Evolutionary conservation across 768 basidiomycete species (phyloP).

Genomic region (Galerina marginata): DNA sequence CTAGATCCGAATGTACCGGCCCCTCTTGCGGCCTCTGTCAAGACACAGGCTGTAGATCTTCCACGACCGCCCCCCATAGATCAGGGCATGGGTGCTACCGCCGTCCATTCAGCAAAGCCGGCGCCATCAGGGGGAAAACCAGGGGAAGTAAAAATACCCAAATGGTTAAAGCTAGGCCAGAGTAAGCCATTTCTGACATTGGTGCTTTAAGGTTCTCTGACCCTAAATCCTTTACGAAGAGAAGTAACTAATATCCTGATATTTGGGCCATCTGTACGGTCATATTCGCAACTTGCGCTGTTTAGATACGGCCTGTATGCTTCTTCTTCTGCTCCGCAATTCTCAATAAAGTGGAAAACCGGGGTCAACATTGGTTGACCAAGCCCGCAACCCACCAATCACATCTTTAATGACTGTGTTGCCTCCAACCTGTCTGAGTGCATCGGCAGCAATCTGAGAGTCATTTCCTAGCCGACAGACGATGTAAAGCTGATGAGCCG

Average conservation of each 20-base stretch:
- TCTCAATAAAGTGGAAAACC: slow-evolving; percentile 80
- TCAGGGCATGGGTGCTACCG: slow-evolving; percentile 1
- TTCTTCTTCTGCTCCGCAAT: too few species aligned
- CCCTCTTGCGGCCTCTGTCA: slow-evolving; percentile 63
- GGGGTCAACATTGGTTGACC: slow-evolving; percentile 76
- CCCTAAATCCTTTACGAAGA: slow-evolving; percentile 7
- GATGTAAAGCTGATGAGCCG: slow-evolving; percentile 50
- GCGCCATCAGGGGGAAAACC: slow-evolving; percentile 13
- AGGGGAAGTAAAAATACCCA: slow-evolving; percentile 67
- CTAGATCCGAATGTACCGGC: slow-evolving; percentile 47
- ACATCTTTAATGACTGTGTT: slow-evolving; percentile 62
- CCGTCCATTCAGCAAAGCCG: slow-evolving; percentile 3
- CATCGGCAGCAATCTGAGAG: slow-evolving; percentile 84
- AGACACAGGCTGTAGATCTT: slow-evolving; percentile 67
- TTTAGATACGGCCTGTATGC: not conserved
- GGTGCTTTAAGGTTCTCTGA: not conserved
- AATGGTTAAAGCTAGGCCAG: slow-evolving; percentile 75
- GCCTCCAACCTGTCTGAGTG: slow-evolving; percentile 46
- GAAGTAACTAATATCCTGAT: slow-evolving; percentile 9
- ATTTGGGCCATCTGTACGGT: not conserved
- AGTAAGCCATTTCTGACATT: slow-evolving; percentile 40
- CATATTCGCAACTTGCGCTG: not conserved
- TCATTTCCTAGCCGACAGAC: slow-evolving; percentile 93
- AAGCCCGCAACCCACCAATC: slow-evolving; percentile 82
- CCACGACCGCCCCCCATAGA: slow-evolving; percentile 56